A percentile compares a stretch with the other conserved stretches of the same genome.
phyloP scores from a whole-genome alignment of 2,329 filamentous ascomycete genomes.

The Phyllosticta citriasiana region DNA sequence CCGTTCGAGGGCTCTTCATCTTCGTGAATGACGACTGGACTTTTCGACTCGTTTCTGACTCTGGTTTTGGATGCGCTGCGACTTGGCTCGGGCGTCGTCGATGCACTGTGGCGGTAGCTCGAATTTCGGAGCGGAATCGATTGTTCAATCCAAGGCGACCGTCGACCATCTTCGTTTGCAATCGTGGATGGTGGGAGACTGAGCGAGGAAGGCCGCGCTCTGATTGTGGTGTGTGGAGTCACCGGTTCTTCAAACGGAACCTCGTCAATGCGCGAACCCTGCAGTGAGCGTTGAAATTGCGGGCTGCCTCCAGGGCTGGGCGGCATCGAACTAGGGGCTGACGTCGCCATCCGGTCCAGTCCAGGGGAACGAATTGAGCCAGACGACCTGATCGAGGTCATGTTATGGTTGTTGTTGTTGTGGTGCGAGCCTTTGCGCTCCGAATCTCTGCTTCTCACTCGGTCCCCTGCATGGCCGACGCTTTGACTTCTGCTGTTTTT shows the following conservation, averaged over 20 bases:
- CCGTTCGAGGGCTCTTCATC: constrained; percentile 17
- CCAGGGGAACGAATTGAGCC: background rate
- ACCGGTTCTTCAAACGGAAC: constrained; percentile 3
- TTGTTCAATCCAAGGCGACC: background rate
- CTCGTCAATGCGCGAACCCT: constrained; percentile 8
- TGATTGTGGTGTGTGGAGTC: background rate
- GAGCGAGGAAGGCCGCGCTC: background rate
- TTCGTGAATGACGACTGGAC: constrained; percentile 20
- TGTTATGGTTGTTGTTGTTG: constrained; percentile 22
- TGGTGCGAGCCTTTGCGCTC: constrained; percentile 45
- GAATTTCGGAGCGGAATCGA: background rate
- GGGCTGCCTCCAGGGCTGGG: background rate
- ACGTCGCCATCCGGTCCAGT: background rate
- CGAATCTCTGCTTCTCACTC: background rate
- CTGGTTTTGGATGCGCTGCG: constrained; percentile 14
- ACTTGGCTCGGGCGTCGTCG: constrained; percentile 13
- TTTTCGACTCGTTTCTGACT: constrained; percentile 18
- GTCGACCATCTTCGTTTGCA: background rate
- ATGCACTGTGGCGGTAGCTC: background rate
- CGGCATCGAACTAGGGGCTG: background rate
- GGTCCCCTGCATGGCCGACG: background rate
- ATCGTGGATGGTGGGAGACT: background rate
- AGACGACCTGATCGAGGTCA: background rate
- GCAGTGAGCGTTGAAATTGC: constrained; percentile 1
- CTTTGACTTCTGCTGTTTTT: constrained; percentile 21